phyloP scores from a whole-genome alignment of 495 filamentous ascomycete genomes.

The Umbilicaria muhlenbergii region DNA sequence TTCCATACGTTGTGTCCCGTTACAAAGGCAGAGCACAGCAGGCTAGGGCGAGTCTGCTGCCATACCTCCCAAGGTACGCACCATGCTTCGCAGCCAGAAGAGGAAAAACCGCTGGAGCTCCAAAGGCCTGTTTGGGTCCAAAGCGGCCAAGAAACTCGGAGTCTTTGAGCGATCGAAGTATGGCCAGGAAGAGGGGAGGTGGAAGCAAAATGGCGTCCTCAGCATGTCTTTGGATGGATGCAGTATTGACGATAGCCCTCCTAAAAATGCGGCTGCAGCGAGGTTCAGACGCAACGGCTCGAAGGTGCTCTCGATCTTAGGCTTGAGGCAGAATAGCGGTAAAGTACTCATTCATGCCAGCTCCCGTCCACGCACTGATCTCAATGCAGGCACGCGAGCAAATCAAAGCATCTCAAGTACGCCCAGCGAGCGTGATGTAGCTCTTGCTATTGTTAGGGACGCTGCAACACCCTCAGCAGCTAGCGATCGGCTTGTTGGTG shows the following conservation, averaged over 20 bases:
- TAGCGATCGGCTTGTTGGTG: neutral
- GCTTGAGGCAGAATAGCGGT: conserved; percentile 16
- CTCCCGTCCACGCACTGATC: neutral
- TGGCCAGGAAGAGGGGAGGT: neutral
- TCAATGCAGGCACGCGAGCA: neutral
- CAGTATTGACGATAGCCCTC: conserved; percentile 5
- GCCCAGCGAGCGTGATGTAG: conserved; percentile 8
- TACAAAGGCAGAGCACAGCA: no score
- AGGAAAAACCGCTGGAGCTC: conserved; percentile 14
- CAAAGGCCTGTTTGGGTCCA: conserved; percentile 7
- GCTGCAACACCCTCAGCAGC: conserved; percentile 3
- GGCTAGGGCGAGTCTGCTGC: no score
- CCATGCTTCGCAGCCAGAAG: conserved; percentile 6
- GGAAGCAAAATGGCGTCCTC: neutral
- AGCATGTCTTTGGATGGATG: conserved; percentile 1
- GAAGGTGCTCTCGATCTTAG: conserved; percentile 23
- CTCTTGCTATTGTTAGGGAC: conserved; percentile 4
- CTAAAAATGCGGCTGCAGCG: conserved; percentile 3
- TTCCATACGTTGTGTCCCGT: no score
- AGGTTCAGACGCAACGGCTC: conserved; percentile 22
- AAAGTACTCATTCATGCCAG: neutral
- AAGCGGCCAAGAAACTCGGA: conserved; percentile 6
- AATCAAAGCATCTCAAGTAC: neutral
- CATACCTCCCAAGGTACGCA: neutral
- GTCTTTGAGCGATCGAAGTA: conserved; percentile 2